Percentiles rank a stretch among this genome's conserved stretches.
phyloP scores from a whole-genome alignment of 331 rosid species.

The Acacia pycnantha region DNA sequence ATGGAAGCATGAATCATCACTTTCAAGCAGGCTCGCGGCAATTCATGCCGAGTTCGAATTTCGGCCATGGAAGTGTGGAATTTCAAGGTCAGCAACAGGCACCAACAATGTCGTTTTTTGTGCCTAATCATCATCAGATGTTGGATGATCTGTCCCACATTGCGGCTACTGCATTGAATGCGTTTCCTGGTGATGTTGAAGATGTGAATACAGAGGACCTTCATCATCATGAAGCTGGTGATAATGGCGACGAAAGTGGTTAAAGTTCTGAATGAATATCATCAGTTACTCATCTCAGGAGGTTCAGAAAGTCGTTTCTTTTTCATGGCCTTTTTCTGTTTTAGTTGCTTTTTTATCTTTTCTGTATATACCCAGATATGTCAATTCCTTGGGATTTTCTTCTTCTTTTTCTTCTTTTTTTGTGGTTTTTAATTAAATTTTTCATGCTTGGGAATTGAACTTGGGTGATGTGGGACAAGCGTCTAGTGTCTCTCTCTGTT shows the following conservation, averaged over 20 bases:
- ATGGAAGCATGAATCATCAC: conserved; percentile 20
- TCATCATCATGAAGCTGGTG: conserved; percentile 40
- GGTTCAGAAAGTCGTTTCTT: neutral
- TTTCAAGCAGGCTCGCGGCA: conserved; percentile 50
- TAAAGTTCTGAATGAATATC: conserved; percentile 47
- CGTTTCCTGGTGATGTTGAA: conserved; percentile 60
- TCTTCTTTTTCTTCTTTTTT: neutral
- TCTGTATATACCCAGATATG: neutral
- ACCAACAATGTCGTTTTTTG: conserved; percentile 50
- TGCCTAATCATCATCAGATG: conserved; percentile 39
- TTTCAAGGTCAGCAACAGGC: conserved; percentile 70
- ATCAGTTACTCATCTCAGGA: neutral
- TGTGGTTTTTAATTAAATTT: neutral
- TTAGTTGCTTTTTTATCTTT: conserved; percentile 18
- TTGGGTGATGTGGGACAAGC: neutral
- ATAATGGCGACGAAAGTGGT: conserved; percentile 71
- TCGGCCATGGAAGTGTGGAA: conserved; percentile 39
- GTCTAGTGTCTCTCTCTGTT: neutral
- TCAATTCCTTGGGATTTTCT: neutral
- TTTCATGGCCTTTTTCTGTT: neutral
- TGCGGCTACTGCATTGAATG: conserved; percentile 59
- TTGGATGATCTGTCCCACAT: conserved; percentile 54
- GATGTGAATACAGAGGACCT: conserved; percentile 55
- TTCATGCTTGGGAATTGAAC: conserved; percentile 48
- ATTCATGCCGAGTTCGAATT: conserved; percentile 66